Evolutionary conservation across 2,329 filamentous ascomycete genomes (phyloP).

Genomic region (Verticillium isaacii): DNA sequence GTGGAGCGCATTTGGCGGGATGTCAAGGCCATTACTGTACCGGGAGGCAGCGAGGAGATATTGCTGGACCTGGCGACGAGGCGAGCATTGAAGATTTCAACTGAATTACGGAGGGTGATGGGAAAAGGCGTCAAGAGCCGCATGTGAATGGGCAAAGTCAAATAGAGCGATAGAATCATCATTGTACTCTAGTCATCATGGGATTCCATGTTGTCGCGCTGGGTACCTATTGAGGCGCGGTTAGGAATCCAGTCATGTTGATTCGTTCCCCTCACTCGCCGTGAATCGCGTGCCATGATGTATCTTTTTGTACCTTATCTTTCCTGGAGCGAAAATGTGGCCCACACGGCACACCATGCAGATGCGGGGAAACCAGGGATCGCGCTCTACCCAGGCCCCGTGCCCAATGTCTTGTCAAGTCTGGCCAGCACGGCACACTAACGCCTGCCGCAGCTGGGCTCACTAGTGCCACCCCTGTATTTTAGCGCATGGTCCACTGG

Average conservation of each 20-base stretch:
- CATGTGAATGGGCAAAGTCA: not conserved
- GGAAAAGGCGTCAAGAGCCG: not conserved
- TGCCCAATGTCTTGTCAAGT: not conserved
- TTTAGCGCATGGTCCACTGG: not conserved
- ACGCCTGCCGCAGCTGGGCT: not conserved
- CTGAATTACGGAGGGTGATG: not conserved
- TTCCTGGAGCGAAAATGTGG: not conserved
- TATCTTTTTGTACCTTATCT: not conserved
- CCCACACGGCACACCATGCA: not conserved
- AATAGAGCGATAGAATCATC: not conserved
- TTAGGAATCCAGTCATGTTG: not conserved
- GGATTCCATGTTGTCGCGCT: not conserved
- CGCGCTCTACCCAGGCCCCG: not conserved
- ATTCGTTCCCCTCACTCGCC: not conserved
- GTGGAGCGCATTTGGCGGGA: constrained; percentile 13
- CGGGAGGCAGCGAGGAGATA: constrained; percentile 13
- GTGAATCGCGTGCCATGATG: not conserved
- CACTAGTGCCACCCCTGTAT: not conserved
- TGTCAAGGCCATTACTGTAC: constrained; percentile 13
- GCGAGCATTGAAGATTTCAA: constrained; percentile 3
- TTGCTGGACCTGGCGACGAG: constrained; percentile 13
- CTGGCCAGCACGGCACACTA: not conserved
- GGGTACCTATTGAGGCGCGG: not conserved
- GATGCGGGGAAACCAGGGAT: not conserved
- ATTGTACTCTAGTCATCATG: too few species aligned